Evolutionary conservation across 345 rosid species (phyloP).

Genomic region (Carallia pectinifolia): DNA sequence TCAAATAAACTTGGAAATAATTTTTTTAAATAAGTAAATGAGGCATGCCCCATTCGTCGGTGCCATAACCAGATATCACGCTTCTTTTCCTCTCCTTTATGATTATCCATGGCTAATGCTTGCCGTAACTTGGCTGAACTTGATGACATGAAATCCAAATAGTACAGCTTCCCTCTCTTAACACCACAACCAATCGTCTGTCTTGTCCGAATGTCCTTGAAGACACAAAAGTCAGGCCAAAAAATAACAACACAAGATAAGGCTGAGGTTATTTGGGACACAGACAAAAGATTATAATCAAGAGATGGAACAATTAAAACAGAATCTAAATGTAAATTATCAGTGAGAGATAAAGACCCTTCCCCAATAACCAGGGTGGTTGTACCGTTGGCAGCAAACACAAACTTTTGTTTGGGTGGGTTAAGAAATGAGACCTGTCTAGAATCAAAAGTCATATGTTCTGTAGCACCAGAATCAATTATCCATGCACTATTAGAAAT

Average conservation of each 20-base stretch:
- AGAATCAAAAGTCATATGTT: not conserved
- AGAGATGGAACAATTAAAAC: not conserved
- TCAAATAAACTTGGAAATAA: not conserved
- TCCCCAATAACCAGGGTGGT: not conserved
- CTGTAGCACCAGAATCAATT: not conserved
- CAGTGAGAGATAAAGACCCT: not conserved
- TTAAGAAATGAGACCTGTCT: not conserved
- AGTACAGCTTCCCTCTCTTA: not conserved
- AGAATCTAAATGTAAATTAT: not conserved
- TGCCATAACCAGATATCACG: not conserved
- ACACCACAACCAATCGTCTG: not conserved
- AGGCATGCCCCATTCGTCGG: not conserved
- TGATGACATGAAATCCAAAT: not conserved
- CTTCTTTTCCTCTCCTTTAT: not conserved
- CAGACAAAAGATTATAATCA: not conserved
- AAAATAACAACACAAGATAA: not conserved
- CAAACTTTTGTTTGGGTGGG: not conserved
- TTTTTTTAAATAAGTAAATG: not conserved
- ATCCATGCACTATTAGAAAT: not conserved
- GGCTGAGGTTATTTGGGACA: not conserved
- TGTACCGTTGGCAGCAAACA: not conserved
- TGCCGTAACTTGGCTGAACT: not conserved
- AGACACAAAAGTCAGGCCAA: not conserved
- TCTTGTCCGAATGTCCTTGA: slow-evolving; percentile 2
- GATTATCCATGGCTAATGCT: not conserved